Evolutionary conservation across 129 eudicot genomes (phyloP).

Genomic region (Saussurea involucrata): DNA sequence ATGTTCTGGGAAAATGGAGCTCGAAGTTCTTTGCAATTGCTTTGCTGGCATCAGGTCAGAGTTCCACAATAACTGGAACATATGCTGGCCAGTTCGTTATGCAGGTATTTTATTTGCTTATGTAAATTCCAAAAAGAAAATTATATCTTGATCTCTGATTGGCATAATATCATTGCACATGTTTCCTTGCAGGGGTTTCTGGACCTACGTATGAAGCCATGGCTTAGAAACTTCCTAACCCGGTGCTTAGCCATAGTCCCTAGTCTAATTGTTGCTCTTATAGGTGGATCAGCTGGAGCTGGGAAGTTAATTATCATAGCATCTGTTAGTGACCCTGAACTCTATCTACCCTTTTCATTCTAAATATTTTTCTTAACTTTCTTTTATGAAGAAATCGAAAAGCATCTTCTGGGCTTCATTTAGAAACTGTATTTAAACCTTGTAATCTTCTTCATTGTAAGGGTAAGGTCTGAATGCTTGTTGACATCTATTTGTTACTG

Average conservation of each 20-base stretch:
- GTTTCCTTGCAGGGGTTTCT: constrained; percentile 73
- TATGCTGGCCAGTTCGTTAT: constrained; percentile 98
- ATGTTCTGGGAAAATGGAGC: constrained; percentile 93
- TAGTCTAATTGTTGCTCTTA: constrained; percentile 83
- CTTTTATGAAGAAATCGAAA: background rate
- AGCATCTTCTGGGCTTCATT: background rate
- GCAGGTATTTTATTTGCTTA: constrained; percentile 54
- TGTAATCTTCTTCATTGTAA: background rate
- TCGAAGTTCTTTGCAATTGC: constrained; percentile 96
- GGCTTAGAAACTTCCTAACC: constrained; percentile 83
- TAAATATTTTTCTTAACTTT: background rate
- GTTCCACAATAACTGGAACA: constrained; percentile 98
- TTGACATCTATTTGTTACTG: constrained; percentile 8
- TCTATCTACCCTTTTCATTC: background rate
- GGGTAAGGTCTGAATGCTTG: background rate
- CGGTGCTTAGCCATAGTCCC: constrained; percentile 92
- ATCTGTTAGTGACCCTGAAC: constrained; percentile 47
- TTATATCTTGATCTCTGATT: background rate
- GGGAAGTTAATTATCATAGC: constrained; percentile 89
- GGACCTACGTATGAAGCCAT: constrained; percentile 84
- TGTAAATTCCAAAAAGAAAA: background rate
- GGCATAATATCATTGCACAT: background rate
- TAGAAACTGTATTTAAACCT: background rate
- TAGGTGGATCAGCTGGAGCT: constrained; percentile 97
- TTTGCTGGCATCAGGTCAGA: constrained; percentile 96